Percentiles rank a stretch among this genome's conserved stretches.
These are phyloP conservation scores for Oryza glaberrima DNA, from an alignment of 176 grass and related monocot species.

Conservation along the genomic window DNA sequence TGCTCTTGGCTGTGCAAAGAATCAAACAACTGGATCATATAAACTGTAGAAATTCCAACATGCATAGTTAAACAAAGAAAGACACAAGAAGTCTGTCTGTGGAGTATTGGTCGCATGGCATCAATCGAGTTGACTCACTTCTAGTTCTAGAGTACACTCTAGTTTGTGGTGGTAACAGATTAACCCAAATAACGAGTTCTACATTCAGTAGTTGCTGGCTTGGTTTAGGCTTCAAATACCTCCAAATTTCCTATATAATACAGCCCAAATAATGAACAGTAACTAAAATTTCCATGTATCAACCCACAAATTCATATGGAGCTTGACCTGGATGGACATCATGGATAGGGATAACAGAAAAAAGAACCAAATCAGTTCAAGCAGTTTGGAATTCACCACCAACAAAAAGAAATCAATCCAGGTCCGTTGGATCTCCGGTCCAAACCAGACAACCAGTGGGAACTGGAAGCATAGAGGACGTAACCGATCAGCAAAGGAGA, in stretches of 20 bases:
- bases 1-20: slow-evolving; percentile 3
- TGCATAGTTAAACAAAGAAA: background rate
- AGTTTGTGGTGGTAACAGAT: background rate
- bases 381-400: background rate
- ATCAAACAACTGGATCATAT: slow-evolving; percentile 14
- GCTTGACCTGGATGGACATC: background rate
- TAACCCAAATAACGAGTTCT: background rate
- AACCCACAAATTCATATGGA: background rate
- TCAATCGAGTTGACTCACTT: background rate
- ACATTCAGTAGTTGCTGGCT: background rate
- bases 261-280: background rate
- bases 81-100: background rate
- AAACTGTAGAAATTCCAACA: background rate
- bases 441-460: background rate
- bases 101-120: background rate
- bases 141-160: background rate
- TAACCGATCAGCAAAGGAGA: background rate
- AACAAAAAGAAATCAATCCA: background rate
- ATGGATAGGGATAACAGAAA: background rate
- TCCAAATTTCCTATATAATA: background rate
- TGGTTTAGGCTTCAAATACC: background rate
- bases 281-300: background rate
- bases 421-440: background rate
- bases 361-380: background rate
- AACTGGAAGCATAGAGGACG: background rate